Evolutionary conservation across 2,329 filamentous ascomycete genomes (phyloP), one percentile per base, ranked within the genome.

Genomic region (Epichloe sylvatica): DNA sequence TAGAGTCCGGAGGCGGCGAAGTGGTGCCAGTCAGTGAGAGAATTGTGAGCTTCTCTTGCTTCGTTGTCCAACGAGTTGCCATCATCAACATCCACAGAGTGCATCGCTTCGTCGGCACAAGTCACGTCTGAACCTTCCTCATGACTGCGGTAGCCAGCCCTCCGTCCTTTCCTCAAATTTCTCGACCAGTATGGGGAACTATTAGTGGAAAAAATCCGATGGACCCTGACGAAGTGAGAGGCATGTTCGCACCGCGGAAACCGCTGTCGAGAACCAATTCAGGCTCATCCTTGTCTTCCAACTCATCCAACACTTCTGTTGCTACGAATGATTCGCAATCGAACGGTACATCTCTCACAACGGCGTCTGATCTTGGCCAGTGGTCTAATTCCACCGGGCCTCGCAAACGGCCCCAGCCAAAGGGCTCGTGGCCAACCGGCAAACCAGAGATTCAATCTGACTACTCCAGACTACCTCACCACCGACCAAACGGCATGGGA

Each of bases 241-340:
- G 84, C 67, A 90, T 94, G 78, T 87, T 94, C 66, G 83, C 86
- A 77, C 86, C 87, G 62, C 86, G 89, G 60, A 96, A 95, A 71
- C 82, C 77, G 63, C 76, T 88, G 53, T 86, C 91, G 66, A 82
- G 91, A 65, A 84, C 84, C 62, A 94, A 88, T 73, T 97, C 91
- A 36, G 92, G 88, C 51, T 94, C 89, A 4, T 95, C 90, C 43
- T 75, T 94, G 55, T 85, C 86, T 13, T 82, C 80, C 34, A 69
- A 68, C 51, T 76, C 78, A 15, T 81, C 79, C 5, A 73, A 70
- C 11, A 80, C 83, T 2, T 85, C 83, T 49, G 71, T 85, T 54
- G 76, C 78, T 38, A 76, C 78, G 51, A 73, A 78, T 60, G 72
- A 76, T 46, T 72, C 77, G 25, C 79, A 79, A 60, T 63, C 76